Conservation (phyloP, 148 eudicot genomes). For the Cornus controversa region DNA sequence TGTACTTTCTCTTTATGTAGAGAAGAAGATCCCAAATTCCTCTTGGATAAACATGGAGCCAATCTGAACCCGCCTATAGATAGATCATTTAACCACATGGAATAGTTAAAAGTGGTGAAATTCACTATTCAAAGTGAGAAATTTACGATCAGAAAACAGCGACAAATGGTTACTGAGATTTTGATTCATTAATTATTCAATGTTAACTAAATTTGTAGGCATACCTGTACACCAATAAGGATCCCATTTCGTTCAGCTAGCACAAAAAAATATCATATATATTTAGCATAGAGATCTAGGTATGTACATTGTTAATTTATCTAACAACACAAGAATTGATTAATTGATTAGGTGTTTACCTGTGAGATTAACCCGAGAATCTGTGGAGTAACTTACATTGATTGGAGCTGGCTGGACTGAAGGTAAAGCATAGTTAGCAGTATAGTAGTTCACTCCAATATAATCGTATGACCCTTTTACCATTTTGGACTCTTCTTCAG, state of each 20-base stretch:
- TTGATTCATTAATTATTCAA: background rate
- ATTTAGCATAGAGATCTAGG: background rate
- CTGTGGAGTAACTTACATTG: slow-evolving; percentile 34
- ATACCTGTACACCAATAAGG: slow-evolving; percentile 51
- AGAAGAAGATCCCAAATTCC: slow-evolving; percentile 40
- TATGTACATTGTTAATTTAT: too few species aligned
- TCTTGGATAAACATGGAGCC: slow-evolving; percentile 45
- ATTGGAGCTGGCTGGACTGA: slow-evolving; percentile 4
- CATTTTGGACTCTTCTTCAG: slow-evolving; percentile 16
- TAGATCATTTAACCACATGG: background rate
- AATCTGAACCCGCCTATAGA: slow-evolving; percentile 40
- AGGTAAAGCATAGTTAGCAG: slow-evolving; percentile 43
- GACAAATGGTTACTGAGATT: too few species aligned
- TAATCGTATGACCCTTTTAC: slow-evolving; percentile 47
- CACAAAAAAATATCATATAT: background rate
- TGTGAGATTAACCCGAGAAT: slow-evolving; percentile 25
- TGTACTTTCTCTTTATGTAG: slow-evolving; percentile 36
- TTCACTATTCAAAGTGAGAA: background rate
- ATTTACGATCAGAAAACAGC: background rate
- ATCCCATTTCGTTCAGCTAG: slow-evolving; percentile 45
- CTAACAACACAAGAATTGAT: background rate
- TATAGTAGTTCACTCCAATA: slow-evolving; percentile 54
- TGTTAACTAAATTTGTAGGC: background rate
- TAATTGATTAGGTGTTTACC: slow-evolving; percentile 34
- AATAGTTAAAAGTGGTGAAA: too few species aligned